phyloP scores from a whole-genome alignment of 139 green algal genomes.

The Auxenochlorella protothecoides region DNA sequence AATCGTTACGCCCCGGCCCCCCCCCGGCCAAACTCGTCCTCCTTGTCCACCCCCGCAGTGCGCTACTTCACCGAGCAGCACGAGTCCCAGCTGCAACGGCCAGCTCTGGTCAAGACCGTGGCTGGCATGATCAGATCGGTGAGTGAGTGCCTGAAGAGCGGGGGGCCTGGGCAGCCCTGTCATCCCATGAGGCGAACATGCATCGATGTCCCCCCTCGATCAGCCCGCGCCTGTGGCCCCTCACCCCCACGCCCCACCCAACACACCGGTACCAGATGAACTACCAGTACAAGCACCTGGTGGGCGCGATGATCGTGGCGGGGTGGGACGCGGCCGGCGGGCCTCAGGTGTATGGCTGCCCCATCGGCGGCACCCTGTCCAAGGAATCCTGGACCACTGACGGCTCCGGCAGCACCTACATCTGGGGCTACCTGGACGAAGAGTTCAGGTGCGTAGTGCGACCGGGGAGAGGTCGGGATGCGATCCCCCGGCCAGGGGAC shows the following conservation, averaged over 20 bases:
- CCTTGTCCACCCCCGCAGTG: slow-evolving; percentile 23
- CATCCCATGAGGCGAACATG: too few species aligned
- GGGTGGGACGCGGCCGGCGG: slow-evolving; percentile 76
- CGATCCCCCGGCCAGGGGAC: too few species aligned
- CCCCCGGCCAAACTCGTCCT: too few species aligned
- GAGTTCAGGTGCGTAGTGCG: slow-evolving; percentile 46
- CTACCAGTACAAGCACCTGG: slow-evolving; percentile 87
- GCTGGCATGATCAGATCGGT: slow-evolving; percentile 78
- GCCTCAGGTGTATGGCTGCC: slow-evolving; percentile 68
- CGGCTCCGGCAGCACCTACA: slow-evolving; percentile 79
- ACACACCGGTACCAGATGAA: slow-evolving; percentile 58
- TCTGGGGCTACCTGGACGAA: slow-evolving; percentile 77
- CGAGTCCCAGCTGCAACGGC: slow-evolving; percentile 40
- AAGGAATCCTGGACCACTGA: slow-evolving; percentile 76
- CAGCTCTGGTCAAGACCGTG: slow-evolving; percentile 59
- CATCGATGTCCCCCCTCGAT: too few species aligned
- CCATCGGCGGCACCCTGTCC: slow-evolving; percentile 75
- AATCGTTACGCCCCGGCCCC: too few species aligned
- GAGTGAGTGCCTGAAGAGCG: neutral
- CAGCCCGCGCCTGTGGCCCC: slow-evolving; percentile 9
- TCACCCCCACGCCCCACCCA: slow-evolving; percentile 17
- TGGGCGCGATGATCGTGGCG: slow-evolving; percentile 88
- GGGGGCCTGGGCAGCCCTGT: too few species aligned
- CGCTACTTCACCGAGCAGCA: slow-evolving; percentile 39
- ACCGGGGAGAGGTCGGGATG: too few species aligned